These are phyloP conservation scores for Coffea humblotiana DNA, from an alignment of 305 asterid species.

Conservation along the genomic window DNA sequence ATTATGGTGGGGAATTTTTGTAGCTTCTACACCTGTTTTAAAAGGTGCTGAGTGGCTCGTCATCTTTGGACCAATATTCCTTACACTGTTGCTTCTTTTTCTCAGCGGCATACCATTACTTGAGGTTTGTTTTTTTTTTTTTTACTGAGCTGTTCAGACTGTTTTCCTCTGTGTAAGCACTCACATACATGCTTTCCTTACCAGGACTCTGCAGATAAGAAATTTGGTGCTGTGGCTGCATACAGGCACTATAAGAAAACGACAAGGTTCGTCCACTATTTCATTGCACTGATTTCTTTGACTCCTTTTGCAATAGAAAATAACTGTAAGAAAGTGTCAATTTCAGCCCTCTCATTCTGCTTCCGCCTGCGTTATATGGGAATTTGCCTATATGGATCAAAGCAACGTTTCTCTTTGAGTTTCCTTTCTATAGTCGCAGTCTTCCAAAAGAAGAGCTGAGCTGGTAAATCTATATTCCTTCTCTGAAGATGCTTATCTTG, in stretches of 20 bases:
- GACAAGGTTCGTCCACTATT: slow-evolving; percentile 54
- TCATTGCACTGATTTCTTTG: slow-evolving; percentile 8
- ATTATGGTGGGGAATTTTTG: slow-evolving; percentile 96
- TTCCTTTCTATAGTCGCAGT: slow-evolving; percentile 74
- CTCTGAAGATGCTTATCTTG: background rate
- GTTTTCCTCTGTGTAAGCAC: background rate
- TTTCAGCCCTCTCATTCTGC: slow-evolving; percentile 84
- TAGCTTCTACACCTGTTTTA: slow-evolving; percentile 82
- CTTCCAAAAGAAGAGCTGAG: slow-evolving; percentile 54
- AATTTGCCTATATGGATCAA: slow-evolving; percentile 72
- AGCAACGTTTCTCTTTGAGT: slow-evolving; percentile 65
- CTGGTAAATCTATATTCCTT: slow-evolving; percentile 51
- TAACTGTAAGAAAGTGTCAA: slow-evolving; percentile 6
- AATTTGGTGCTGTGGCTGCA: slow-evolving; percentile 55
- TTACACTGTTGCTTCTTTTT: slow-evolving; percentile 72
- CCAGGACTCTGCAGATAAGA: slow-evolving; percentile 84
- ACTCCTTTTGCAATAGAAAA: background rate
- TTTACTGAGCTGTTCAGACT: background rate
- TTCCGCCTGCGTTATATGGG: slow-evolving; percentile 73
- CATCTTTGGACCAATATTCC: slow-evolving; percentile 71
- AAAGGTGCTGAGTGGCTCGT: slow-evolving; percentile 82
- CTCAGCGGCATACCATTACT: slow-evolving; percentile 88
- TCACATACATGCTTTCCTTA: slow-evolving; percentile 13
- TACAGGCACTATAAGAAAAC: slow-evolving; percentile 68
- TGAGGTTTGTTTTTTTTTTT: slow-evolving; percentile 46